Evolutionary conservation across 345 rosid species (phyloP), one percentile per base, ranked within the genome.

Genomic region (Linum tenue): DNA sequence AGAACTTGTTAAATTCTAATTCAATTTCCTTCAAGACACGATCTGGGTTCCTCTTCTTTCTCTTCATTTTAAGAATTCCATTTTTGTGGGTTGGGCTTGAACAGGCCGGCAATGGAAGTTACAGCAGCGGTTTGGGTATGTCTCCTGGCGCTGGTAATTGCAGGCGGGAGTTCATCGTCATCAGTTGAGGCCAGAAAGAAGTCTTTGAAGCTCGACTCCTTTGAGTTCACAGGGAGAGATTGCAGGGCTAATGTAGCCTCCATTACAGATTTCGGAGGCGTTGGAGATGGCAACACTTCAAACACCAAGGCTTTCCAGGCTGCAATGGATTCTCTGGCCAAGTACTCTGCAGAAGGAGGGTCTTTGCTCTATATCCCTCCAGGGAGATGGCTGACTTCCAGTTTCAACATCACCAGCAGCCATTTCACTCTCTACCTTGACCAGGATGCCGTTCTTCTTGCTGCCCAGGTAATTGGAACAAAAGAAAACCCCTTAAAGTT

Each of bases 311-410:
- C 75, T 42, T 81, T 81, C 65, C 63, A 63, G 56, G 75, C 70
- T 37, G 84, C 84, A 14, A 72, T 78, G 53, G 66, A 39, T 43
- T 74, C 78, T 62, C 71, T 81, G 36, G 67, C 78, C 56, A 75
- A 70, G 61, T 78, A 58, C 42, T 71, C 82, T 0, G 35, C 63
- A 41, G 48, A 57, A 7, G 84, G 84, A 55, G 84, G 84, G 10
- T 69, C 74, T 14, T 44, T 67, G 60, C 82, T 81, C 16, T 76
- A 73, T 64, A 80, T 81, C 60, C 84, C 84, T 15, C 69, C 82
- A 1, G 84, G 84, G 58, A 78, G 67, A 66, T 81, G 84, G 84
- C 58, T 81, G 10, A 81, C 84, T 1, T 82, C 78, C 39, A 81
- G 72, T 40, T 81, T 81, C 71, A 81, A 71, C 68, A 71, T 81